Percentiles rank a stretch among this genome's conserved stretches.
These are phyloP conservation scores for Fusarium luffae DNA, from an alignment of 2,329 filamentous ascomycete species.

Conservation along the genomic window DNA sequence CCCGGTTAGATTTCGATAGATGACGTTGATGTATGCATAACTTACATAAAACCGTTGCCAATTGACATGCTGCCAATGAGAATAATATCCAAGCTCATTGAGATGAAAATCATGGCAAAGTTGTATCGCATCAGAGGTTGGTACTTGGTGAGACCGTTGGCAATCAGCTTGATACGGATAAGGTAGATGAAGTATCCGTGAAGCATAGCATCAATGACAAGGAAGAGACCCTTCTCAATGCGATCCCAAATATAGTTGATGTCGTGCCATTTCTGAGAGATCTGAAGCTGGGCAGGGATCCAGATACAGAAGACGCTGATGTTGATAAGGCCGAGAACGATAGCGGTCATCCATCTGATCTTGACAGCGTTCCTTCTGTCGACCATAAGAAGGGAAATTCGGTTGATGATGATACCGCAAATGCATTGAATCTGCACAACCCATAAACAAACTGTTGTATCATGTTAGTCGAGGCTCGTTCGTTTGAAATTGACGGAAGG, in stretches of 20 bases:
- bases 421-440: conserved; percentile 40
- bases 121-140: conserved; percentile 54
- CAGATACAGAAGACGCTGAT: conserved; percentile 36
- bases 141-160: conserved; percentile 61
- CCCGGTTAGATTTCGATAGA: background rate
- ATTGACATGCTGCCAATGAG: conserved; percentile 43
- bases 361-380: conserved; percentile 18
- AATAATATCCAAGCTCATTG: conserved; percentile 43
- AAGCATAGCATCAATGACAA: conserved; percentile 41
- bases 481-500: rapidly evolving
- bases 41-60: conserved; percentile 41
- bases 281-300: conserved; percentile 35
- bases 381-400: conserved; percentile 35
- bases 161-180: conserved; percentile 55
- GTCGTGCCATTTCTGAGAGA: conserved; percentile 19
- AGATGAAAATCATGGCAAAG: conserved; percentile 41
- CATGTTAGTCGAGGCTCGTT: conserved; percentile 1
- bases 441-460: conserved; percentile 26
- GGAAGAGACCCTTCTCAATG: conserved; percentile 32
- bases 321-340: conserved; percentile 27
- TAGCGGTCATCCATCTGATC: conserved; percentile 24
- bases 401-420: conserved; percentile 42
- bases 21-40: background rate
- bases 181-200: conserved; percentile 53
- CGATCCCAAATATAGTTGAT: conserved; percentile 36